Percentiles rank a stretch among this genome's conserved stretches.
Conservation (phyloP, 768 basidiomycete genomes). For the Lactarius quietus region DNA sequence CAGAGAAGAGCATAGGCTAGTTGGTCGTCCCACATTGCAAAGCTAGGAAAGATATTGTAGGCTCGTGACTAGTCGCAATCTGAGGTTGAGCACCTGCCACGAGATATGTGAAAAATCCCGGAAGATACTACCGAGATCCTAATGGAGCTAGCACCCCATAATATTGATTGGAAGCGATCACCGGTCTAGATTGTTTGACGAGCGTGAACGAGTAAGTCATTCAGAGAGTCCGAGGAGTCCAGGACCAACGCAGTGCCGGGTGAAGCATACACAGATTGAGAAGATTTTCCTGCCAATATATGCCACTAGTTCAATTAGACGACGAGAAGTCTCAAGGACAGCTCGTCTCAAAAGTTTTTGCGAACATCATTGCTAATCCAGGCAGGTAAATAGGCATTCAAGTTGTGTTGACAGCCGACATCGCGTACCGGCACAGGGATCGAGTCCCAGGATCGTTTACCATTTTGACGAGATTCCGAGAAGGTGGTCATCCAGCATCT, state of each 20-base stretch:
- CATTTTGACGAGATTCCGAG: not conserved
- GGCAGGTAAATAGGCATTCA: not conserved
- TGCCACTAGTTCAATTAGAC: not conserved
- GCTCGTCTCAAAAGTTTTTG: not conserved
- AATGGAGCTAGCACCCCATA: not conserved
- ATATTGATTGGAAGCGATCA: not conserved
- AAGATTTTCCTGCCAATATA: not conserved
- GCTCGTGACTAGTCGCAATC: not conserved
- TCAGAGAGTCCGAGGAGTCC: too few relatives aligned
- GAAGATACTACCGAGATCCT: not conserved
- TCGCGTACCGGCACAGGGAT: not conserved
- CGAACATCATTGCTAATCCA: not conserved
- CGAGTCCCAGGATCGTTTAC: not conserved
- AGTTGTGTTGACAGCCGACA: not conserved
- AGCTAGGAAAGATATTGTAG: not conserved
- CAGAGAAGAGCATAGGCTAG: not conserved
- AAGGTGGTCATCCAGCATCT: slow-evolving; percentile 40
- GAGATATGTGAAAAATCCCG: not conserved
- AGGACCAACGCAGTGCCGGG: too few relatives aligned
- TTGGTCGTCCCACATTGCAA: not conserved
- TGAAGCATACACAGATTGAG: not conserved
- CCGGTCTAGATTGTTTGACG: not conserved
- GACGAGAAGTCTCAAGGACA: not conserved
- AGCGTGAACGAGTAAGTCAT: too few relatives aligned
- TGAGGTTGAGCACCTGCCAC: not conserved